Conservation (phyloP, 1,284 basidiomycete species). For the Boletus hoseneyae region DNA sequence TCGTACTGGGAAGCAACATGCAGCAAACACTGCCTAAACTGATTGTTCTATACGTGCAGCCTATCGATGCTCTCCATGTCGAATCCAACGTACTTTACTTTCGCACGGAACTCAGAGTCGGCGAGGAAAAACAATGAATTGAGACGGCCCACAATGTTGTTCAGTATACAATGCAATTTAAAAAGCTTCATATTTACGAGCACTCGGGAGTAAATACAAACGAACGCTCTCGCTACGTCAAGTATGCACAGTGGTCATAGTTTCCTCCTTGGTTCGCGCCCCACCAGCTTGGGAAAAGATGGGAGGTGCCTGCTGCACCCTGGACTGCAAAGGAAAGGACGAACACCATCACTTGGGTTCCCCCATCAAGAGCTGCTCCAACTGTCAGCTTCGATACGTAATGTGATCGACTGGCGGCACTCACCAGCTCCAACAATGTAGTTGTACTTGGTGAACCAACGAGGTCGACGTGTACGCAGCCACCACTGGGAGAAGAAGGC, state of each 20-base stretch:
- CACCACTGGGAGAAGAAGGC: conserved; percentile 57
- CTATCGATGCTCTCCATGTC: no score
- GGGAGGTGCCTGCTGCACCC: conserved; percentile 56
- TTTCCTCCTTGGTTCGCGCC: conserved; percentile 45
- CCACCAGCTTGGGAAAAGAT: conserved; percentile 62
- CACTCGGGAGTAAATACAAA: no score
- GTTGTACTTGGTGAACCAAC: conserved; percentile 52
- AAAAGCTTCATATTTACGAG: no score
- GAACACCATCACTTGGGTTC: conserved; percentile 67
- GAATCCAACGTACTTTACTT: no score
- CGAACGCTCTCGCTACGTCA: conserved; percentile 17
- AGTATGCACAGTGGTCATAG: conserved; percentile 24
- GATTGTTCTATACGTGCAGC: no score
- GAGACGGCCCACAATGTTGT: no score
- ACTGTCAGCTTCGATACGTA: conserved; percentile 6
- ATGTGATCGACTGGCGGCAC: background rate
- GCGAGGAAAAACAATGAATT: no score
- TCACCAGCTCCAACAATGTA: conserved; percentile 45
- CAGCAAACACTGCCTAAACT: no score
- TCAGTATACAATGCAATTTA: no score
- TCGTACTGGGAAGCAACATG: no score
- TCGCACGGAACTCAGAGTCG: no score
- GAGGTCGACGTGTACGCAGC: conserved; percentile 52
- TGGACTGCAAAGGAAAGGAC: conserved; percentile 71
- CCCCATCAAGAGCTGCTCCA: conserved; percentile 50